Evolutionary conservation across 2,329 filamentous ascomycete genomes (phyloP).

Genomic region (Colletotrichum tabaci): DNA sequence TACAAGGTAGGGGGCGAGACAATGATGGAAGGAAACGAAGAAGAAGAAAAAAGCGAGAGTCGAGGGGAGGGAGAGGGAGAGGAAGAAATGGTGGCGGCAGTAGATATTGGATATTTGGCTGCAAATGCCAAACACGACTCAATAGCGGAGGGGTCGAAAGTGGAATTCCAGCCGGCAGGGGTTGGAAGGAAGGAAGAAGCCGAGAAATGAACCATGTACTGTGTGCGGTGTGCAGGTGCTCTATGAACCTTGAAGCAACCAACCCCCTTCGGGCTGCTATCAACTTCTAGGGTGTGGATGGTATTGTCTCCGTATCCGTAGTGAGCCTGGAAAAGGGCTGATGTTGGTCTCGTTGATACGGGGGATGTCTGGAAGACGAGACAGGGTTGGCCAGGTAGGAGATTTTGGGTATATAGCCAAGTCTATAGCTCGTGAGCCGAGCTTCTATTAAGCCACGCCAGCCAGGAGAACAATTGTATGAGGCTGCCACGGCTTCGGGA

Average conservation of each 20-base stretch:
- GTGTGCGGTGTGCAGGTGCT: not conserved
- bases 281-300: conserved; percentile 1
- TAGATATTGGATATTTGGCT: conserved; percentile 42
- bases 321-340: conserved; percentile 5
- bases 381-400: conserved; percentile 7
- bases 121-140: conserved; percentile 35
- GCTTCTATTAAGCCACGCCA: conserved; percentile 12
- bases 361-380: conserved; percentile 6
- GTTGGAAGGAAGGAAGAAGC: conserved; percentile 31
- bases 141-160: conserved; percentile 34
- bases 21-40: not conserved
- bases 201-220: conserved; percentile 30
- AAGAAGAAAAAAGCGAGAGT: not conserved
- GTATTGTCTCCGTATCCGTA: conserved; percentile 5
- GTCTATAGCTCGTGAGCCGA: conserved; percentile 6
- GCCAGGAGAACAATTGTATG: not conserved
- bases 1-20: conserved; percentile 12
- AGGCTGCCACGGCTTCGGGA: conserved; percentile 13
- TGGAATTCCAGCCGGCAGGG: conserved; percentile 39
- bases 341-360: not conserved
- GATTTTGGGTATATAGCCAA: conserved; percentile 1
- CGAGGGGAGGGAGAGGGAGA: not conserved
- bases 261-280: no score
- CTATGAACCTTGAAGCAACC: not conserved
- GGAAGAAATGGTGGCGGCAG: conserved; percentile 28